phyloP scores from a whole-genome alignment of 2,329 filamentous ascomycete genomes.

The Aspergillus fructus region DNA sequence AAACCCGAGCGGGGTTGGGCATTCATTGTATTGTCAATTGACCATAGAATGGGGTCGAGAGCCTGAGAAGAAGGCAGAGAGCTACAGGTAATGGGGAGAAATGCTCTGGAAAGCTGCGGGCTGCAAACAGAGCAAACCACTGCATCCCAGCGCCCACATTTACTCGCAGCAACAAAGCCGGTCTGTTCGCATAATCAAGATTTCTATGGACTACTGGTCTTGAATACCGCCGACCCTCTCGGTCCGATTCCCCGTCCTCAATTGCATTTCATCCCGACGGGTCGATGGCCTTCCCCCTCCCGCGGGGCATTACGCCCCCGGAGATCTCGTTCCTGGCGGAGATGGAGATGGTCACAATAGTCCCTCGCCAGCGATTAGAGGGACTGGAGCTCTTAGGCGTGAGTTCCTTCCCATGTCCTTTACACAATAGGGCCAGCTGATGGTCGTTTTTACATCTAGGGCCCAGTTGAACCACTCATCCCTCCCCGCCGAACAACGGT shows the following conservation, averaged over 20 bases:
- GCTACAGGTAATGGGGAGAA: not conserved
- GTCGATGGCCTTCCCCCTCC: constrained; percentile 61
- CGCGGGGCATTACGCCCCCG: constrained; percentile 71
- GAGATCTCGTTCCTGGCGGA: constrained; percentile 95
- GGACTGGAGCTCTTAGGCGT: constrained; percentile 82
- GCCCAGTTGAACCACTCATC: constrained; percentile 70
- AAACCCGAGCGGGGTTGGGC: constrained; percentile 30
- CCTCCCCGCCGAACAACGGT: constrained; percentile 78
- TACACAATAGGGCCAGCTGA: not conserved
- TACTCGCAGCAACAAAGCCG: not conserved
- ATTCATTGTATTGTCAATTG: constrained; percentile 29
- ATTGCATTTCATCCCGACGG: constrained; percentile 4
- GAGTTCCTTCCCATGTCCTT: constrained; percentile 42
- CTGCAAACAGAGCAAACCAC: constrained; percentile 16
- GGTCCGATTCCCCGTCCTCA: not conserved
- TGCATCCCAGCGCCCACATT: not conserved
- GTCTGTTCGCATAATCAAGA: not conserved
- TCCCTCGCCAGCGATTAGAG: constrained; percentile 87
- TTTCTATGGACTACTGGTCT: not conserved
- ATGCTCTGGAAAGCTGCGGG: not conserved
- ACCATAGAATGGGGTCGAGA: not conserved
- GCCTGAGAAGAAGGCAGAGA: not conserved
- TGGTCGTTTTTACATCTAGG: constrained; percentile 53
- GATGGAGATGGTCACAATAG: constrained; percentile 92
- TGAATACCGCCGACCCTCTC: constrained; percentile 9